Conservation (phyloP, 1,284 basidiomycete genomes). For the Boletellus sp. region DNA sequence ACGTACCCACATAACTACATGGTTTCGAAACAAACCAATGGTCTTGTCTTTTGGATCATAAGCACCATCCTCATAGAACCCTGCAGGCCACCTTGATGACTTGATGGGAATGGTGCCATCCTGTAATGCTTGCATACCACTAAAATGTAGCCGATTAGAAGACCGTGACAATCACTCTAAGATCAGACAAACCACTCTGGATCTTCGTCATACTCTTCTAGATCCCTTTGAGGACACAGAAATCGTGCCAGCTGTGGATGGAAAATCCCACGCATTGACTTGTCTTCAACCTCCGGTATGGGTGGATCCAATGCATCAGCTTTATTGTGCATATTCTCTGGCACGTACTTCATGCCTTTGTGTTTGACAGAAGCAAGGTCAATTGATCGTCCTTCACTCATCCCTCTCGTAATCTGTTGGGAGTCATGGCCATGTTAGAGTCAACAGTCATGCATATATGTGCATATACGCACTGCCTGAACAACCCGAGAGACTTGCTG, state of each 20-base stretch:
- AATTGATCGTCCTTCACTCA: not conserved
- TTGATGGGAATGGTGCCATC: not conserved
- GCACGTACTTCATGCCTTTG: not conserved
- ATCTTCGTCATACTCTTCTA: not conserved
- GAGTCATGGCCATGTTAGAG: not conserved
- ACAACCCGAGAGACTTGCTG: no score
- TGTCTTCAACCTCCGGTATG: not conserved
- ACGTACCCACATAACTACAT: no score
- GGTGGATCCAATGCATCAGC: not conserved
- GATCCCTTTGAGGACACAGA: not conserved
- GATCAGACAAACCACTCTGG: not conserved
- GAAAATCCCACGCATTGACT: not conserved
- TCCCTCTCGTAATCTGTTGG: not conserved
- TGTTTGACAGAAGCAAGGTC: slow-evolving; percentile 1
- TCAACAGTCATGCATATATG: not conserved
- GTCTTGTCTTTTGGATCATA: no score
- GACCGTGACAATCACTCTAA: not conserved
- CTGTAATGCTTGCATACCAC: not conserved
- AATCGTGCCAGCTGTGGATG: not conserved
- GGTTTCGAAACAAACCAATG: no score
- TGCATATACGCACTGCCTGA: not conserved
- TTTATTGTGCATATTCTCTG: not conserved
- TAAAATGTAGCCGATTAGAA: not conserved
- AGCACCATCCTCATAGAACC: no score
- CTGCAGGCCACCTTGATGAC: not conserved